Conservation (phyloP, 371 early-diverging fungal species). For the Chytridium lagenaria region DNA sequence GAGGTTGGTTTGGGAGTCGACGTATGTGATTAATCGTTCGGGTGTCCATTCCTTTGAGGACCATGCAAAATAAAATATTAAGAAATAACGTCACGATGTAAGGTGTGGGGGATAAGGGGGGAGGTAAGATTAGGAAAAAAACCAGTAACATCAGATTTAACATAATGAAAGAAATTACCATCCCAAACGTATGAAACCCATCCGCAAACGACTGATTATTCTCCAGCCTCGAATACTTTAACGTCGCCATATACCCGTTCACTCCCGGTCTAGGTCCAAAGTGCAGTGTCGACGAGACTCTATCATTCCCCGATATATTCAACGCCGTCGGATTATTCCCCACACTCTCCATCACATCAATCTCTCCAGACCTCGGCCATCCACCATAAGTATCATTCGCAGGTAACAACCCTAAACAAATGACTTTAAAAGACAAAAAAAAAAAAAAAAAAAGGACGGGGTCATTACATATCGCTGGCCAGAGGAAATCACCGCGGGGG, state of each 20-base stretch:
- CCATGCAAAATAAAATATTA: background rate
- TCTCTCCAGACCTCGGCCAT: conserved; percentile 72
- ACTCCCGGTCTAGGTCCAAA: conserved; percentile 51
- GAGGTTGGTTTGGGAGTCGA: conserved; percentile 58
- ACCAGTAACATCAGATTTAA: too few species aligned
- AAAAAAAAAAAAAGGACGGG: background rate
- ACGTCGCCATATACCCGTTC: conserved; percentile 41
- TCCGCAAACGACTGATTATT: conserved; percentile 38
- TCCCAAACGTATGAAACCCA: conserved; percentile 55
- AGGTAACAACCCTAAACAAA: conserved; percentile 61
- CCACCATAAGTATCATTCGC: conserved; percentile 65
- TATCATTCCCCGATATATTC: conserved; percentile 40
- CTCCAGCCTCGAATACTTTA: conserved; percentile 35
- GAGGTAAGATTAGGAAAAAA: too few species aligned
- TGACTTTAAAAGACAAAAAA: conserved; percentile 55
- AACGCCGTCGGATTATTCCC: conserved; percentile 51
- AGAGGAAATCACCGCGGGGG: conserved; percentile 73
- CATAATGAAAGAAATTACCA: conserved; percentile 46
- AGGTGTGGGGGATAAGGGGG: background rate
- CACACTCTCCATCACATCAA: conserved; percentile 59
- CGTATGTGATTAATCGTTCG: conserved; percentile 63
- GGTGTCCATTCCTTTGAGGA: conserved; percentile 57
- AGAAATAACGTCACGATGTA: background rate
- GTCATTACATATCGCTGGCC: conserved; percentile 53
- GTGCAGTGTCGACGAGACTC: conserved; percentile 64